These are phyloP conservation scores for Ilyonectria robusta DNA, from an alignment of 2,329 filamentous ascomycete species.

Conservation along the genomic window DNA sequence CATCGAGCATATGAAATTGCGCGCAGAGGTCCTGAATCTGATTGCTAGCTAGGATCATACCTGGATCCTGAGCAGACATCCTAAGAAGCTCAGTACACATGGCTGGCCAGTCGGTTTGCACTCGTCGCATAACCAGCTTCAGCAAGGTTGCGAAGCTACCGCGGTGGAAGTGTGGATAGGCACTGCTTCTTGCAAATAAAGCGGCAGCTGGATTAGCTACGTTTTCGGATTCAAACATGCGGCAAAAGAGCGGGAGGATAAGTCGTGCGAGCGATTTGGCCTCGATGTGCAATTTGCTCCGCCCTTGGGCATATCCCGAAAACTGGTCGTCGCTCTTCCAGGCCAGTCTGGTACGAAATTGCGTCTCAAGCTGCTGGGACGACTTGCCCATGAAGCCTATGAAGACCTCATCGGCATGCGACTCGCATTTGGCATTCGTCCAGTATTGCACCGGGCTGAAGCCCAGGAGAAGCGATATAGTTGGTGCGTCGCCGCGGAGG, in stretches of 20 bases:
- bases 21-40: conserved; percentile 54
- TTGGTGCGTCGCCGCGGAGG: conserved; percentile 62
- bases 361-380: conserved; percentile 30
- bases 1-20: conserved; percentile 54
- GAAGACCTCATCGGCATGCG: conserved; percentile 58
- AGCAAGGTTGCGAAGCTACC: conserved; percentile 58
- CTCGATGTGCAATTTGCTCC: conserved; percentile 52
- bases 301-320: conserved; percentile 37
- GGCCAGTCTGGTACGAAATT: conserved; percentile 50
- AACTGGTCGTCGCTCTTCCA: conserved; percentile 56
- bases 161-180: conserved; percentile 54
- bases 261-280: conserved; percentile 55
- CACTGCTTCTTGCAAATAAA: conserved; percentile 22
- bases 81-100: conserved; percentile 50
- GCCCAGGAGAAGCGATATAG: conserved; percentile 65
- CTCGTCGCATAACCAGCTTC: conserved; percentile 52
- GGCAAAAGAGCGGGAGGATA: conserved; percentile 59
- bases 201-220: conserved; percentile 32
- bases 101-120: conserved; percentile 53
- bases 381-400: conserved; percentile 40
- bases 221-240: conserved; percentile 62
- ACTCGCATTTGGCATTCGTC: conserved; percentile 62
- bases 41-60: conserved; percentile 48
- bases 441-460: conserved; percentile 64
- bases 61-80: conserved; percentile 50